phyloP scores from a whole-genome alignment of 2,329 filamentous ascomycete species.

The Aspergillus fumigatiaffinis region DNA sequence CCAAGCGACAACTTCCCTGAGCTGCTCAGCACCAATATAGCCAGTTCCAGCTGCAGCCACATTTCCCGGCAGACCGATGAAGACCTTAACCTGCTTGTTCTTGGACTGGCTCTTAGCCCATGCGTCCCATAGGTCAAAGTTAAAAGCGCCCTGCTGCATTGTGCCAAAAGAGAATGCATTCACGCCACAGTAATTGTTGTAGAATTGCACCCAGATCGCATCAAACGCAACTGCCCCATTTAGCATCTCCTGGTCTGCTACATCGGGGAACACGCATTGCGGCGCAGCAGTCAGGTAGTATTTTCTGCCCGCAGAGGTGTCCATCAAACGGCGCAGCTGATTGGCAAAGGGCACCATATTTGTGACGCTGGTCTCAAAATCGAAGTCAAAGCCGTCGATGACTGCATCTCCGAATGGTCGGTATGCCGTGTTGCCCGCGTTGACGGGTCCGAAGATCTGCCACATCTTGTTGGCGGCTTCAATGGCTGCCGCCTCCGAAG shows the following conservation, averaged over 20 bases:
- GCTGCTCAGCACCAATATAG: conserved; percentile 47
- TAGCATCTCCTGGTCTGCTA: conserved; percentile 55
- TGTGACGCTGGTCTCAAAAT: conserved; percentile 60
- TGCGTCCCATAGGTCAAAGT: conserved; percentile 61
- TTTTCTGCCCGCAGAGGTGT: conserved; percentile 47
- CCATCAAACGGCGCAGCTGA: conserved; percentile 54
- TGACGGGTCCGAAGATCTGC: conserved; percentile 64
- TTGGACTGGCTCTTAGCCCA: conserved; percentile 58
- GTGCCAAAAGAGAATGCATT: conserved; percentile 47
- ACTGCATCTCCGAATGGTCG: conserved; percentile 65
- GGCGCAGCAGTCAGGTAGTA: conserved; percentile 64
- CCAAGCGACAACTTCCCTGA: conserved; percentile 52
- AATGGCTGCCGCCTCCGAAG: conserved; percentile 48
- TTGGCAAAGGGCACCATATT: conserved; percentile 62
- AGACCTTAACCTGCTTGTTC: conserved; percentile 59
- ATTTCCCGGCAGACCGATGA: conserved; percentile 59
- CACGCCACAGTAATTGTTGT: conserved; percentile 66
- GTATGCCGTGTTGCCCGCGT: conserved; percentile 42
- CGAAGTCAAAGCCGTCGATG: conserved; percentile 73
- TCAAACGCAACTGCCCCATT: conserved; percentile 54
- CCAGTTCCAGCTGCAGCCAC: conserved; percentile 52
- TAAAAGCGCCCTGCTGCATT: conserved; percentile 52
- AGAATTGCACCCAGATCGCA: conserved; percentile 63
- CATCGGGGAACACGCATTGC: conserved; percentile 65
- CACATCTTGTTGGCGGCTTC: conserved; percentile 61